A percentile compares a stretch with the other conserved stretches of the same genome.
These are phyloP conservation scores for Pseudocercospora macadamiae DNA, from an alignment of 2,329 filamentous ascomycete genomes.

Conservation along the genomic window DNA sequence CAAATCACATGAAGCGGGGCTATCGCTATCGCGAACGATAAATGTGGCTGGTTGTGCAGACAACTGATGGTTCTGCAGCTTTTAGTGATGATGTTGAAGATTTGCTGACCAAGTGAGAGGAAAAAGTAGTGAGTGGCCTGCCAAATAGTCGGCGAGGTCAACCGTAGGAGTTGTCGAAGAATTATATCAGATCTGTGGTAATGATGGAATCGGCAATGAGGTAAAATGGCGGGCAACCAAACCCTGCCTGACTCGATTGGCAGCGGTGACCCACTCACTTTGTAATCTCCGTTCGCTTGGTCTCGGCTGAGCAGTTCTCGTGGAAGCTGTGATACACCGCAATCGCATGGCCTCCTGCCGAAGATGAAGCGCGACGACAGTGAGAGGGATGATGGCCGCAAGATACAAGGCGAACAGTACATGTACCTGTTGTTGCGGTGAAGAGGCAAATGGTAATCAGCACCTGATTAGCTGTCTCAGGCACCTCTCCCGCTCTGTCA, in stretches of 20 bases:
- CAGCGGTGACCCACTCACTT: not conserved
- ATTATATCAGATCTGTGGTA: constrained; percentile 5
- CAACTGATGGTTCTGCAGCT: not conserved
- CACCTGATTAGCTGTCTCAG: constrained; percentile 27
- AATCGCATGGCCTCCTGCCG: constrained; percentile 10
- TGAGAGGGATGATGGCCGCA: not conserved
- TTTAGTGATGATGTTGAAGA: not conserved
- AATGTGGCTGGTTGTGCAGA: not conserved
- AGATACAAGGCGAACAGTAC: constrained; percentile 5
- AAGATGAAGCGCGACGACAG: constrained; percentile 13
- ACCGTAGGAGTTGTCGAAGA: not conserved
- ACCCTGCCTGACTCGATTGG: constrained; percentile 12
- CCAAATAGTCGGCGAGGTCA: not conserved
- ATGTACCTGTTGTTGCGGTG: constrained; percentile 17
- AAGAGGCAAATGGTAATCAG: constrained; percentile 18
- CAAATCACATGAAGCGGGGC: constrained; percentile 20
- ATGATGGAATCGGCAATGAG: constrained; percentile 8
- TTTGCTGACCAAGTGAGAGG: not conserved
- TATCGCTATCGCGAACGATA: constrained; percentile 2
- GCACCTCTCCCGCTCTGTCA: constrained; percentile 7
- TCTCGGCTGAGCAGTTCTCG: not conserved
- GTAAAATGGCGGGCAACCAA: not conserved
- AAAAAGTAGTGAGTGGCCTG: not conserved
- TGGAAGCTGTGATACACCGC: not conserved
- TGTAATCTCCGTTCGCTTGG: constrained; percentile 5